Evolutionary conservation across 2,329 filamentous ascomycete species (phyloP), one percentile per base, ranked within the genome.

Genomic region (Pseudonectria buxi): DNA sequence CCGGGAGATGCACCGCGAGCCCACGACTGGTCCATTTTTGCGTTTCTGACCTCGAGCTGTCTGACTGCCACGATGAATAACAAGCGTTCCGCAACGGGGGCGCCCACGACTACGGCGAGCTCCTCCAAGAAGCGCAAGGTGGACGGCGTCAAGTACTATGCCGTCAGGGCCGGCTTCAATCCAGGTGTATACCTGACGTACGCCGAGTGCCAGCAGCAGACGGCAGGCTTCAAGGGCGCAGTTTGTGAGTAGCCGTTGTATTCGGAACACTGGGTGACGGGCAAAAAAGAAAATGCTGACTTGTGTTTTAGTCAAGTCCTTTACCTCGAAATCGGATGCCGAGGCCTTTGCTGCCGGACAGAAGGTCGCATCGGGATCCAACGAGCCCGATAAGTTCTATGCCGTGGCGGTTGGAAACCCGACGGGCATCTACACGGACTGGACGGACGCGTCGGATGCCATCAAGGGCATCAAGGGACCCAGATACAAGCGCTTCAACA

Each of bases 291-390:
- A 47, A 39, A 46, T 29, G 18, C 9, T 36, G 24, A 26, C 34
- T 32, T 26, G 14, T 35, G 14, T 7, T 27, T 16, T 41, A 92
- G 86, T 84, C 68, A 90, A 92, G 64, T 86, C 83, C 2, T 95
- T 95, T 55, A 64, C 71, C 9, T 78, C 74, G 1, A 67, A 72
- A 39, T 73, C 80, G 43, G 87, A 95, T 40, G 90, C 90, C n/a
- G 74, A 84, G 51, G 78, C 76, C 2, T 95, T 86, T 55, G 69
- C 86, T 16, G 76, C 72, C 1, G 84, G 85, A 30, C 72, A 71
- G 46, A 53, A 58, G 16, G 51, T 58, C 6, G 54, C 61, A 12
- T 51, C 62, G 14, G 51, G 63, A 14, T 57, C 65, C 27, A 50
- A 63, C 31, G 57, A 66, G 40, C 63, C 68, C 30, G 54, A 65